These are phyloP conservation scores for Ophiobolus disseminans DNA, from an alignment of 2,329 filamentous ascomycete genomes.

Conservation along the genomic window DNA sequence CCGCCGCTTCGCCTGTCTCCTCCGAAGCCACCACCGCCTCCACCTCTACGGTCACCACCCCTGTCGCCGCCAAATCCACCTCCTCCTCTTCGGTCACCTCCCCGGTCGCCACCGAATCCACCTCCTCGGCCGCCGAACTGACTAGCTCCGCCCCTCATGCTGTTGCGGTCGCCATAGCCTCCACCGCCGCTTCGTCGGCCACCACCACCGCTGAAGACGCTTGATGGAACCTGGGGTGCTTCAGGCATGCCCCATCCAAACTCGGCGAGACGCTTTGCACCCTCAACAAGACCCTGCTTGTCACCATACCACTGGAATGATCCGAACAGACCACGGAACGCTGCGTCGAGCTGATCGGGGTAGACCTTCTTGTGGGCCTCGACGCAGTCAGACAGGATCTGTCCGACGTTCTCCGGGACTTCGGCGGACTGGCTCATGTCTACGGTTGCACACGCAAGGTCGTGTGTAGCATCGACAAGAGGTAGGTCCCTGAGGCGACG, in stretches of 20 bases:
- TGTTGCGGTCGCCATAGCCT: constrained; percentile 16
- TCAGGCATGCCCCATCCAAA: constrained; percentile 57
- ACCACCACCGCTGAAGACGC: constrained; percentile 18
- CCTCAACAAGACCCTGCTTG: constrained; percentile 52
- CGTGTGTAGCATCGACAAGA: constrained; percentile 60
- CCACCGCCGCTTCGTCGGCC: constrained; percentile 20
- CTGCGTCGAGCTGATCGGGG: constrained; percentile 51
- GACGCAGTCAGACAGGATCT: constrained; percentile 55
- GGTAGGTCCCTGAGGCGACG: constrained; percentile 65
- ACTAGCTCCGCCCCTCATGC: too few species aligned
- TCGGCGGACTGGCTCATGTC: constrained; percentile 53
- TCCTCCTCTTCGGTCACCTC: constrained; percentile 11
- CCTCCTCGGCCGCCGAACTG: constrained; percentile 10
- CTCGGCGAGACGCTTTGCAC: constrained; percentile 54
- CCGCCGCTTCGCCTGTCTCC: constrained; percentile 18
- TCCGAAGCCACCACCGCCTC: constrained; percentile 22
- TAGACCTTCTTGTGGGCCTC: constrained; percentile 55
- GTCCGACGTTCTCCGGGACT: constrained; percentile 51
- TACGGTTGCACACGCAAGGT: constrained; percentile 59
- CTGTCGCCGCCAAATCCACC: constrained; percentile 11
- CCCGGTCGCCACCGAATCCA: constrained; percentile 15
- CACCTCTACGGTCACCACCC: constrained; percentile 9
- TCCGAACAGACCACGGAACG: constrained; percentile 67
- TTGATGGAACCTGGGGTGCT: constrained; percentile 48
- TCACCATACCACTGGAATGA: constrained; percentile 54